Evolutionary conservation across 2,329 filamentous ascomycete species (phyloP), one percentile per base, ranked within the genome.

Genomic region (Apiospora koreana): DNA sequence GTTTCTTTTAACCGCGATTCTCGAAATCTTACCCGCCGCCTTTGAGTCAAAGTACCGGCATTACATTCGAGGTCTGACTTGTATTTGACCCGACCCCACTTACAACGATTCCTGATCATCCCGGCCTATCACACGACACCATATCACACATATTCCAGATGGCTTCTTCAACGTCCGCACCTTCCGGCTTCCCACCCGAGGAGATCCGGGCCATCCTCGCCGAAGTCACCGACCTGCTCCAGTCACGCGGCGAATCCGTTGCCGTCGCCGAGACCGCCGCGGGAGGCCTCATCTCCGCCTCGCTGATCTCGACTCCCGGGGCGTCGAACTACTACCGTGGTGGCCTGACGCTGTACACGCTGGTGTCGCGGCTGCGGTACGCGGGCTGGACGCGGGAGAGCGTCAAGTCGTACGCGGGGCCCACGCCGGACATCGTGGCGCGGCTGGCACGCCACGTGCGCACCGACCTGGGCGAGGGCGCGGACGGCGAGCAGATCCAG

Each of bases 231-330:
- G 76, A 79, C 2, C 82, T 90, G 48, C 83, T 91, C 48, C 87
- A 86, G 73, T 81, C 86, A 58, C 84, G 84, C 69, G 83, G 85
- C 71, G 86, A 90, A 76, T 89, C 85, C 43, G 83, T 91, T 73
- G 87, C 85, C 70, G 86, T 91, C 46, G 89, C 87, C 68, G 89
- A 91, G 78, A 91, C 89, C 9, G 89, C 89, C 65, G 87, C 89
- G 10, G 89, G 89, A 43, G 89, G 89, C 18, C 83, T 92, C 41
- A 86, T 91, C 70, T 89, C 87, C 65, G 85, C 88, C 35, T 83
- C 86, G 54, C 80, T 92, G 25, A 85, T 92, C 70, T 85, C 87
- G 69, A 84, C 82, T 21, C 87, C 89, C 0, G 89, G 89, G 46
- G 89, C 89, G 23, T 88, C 85, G 7, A 78, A 79, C 18, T 84